Conservation (phyloP, 345 rosid species). For the Dimocarpus longan region DNA sequence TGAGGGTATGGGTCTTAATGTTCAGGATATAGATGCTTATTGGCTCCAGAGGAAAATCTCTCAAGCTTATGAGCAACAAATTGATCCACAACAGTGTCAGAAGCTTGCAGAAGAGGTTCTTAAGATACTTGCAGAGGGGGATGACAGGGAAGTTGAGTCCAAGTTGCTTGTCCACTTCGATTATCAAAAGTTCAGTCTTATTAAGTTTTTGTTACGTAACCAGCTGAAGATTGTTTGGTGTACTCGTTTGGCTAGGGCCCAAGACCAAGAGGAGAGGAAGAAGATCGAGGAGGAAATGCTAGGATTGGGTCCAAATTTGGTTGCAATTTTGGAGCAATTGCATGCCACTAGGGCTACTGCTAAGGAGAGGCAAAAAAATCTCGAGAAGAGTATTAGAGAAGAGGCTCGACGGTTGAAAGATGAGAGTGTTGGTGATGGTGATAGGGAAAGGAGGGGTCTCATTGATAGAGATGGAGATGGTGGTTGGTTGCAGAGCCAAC, state of each 20-base stretch:
- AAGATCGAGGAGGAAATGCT: slow-evolving; percentile 85
- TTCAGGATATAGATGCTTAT: slow-evolving; percentile 95
- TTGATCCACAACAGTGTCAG: slow-evolving; percentile 88
- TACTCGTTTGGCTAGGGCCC: slow-evolving; percentile 92
- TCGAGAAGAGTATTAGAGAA: slow-evolving; percentile 92
- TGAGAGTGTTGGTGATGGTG: slow-evolving; percentile 69
- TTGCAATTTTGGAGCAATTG: slow-evolving; percentile 85
- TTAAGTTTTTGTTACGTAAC: slow-evolving; percentile 68
- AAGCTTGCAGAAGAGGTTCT: slow-evolving; percentile 94
- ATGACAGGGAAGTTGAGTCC: slow-evolving; percentile 78
- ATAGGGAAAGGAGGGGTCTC: slow-evolving; percentile 57
- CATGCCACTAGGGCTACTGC: slow-evolving; percentile 94
- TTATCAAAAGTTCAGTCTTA: slow-evolving; percentile 73
- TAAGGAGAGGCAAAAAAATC: slow-evolving; percentile 88
- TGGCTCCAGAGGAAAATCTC: slow-evolving; percentile 97
- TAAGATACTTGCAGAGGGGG: slow-evolving; percentile 80
- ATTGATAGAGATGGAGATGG: slow-evolving; percentile 72
- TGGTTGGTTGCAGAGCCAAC: slow-evolving; percentile 83
- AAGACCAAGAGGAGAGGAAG: slow-evolving; percentile 79
- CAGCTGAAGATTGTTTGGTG: slow-evolving; percentile 91
- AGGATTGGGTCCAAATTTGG: slow-evolving; percentile 66
- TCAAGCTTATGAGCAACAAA: slow-evolving; percentile 81
- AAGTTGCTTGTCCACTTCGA: slow-evolving; percentile 63
- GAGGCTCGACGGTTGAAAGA: slow-evolving; percentile 92
- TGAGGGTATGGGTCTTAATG: slow-evolving; percentile 74